Conservation (phyloP, 1,284 basidiomycete species). For the Malassezia brasiliensis region DNA sequence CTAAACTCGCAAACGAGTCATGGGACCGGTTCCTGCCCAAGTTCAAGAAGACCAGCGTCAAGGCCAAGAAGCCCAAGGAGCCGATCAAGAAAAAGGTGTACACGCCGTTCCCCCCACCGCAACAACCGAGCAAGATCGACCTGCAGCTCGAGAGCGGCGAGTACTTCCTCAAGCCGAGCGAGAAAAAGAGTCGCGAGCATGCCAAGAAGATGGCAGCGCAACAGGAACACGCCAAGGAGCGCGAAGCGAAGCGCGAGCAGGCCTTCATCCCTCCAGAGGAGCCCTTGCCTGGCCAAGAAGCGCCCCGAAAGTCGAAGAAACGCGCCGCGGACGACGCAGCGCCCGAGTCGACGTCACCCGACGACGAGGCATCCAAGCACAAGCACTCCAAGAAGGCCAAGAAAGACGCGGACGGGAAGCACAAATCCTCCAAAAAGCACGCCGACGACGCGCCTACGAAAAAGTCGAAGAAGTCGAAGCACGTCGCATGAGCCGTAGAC, state of each 20-base stretch:
- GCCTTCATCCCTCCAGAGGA: slow-evolving; percentile 30
- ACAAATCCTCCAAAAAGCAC: too few species aligned
- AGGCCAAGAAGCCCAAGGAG: slow-evolving; percentile 57
- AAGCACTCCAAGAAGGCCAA: neutral
- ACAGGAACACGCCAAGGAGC: slow-evolving; percentile 22
- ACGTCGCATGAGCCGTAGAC: neutral
- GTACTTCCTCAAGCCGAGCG: slow-evolving; percentile 83
- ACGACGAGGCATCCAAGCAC: too few species aligned
- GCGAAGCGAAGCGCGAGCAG: slow-evolving; percentile 32
- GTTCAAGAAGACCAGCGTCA: slow-evolving; percentile 79
- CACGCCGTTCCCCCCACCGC: slow-evolving; percentile 95
- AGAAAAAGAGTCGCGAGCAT: slow-evolving; percentile 56
- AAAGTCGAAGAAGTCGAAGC: slow-evolving; percentile 12
- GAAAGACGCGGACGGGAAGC: neutral
- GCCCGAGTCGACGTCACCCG: neutral
- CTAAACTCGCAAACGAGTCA: slow-evolving; percentile 81
- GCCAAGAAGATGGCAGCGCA: slow-evolving; percentile 44
- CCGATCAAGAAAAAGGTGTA: slow-evolving; percentile 76
- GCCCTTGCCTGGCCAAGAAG: slow-evolving; percentile 12
- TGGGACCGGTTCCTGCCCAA: slow-evolving; percentile 98
- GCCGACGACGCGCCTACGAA: neutral
- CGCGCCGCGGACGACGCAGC: neutral
- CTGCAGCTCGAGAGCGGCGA: slow-evolving; percentile 89
- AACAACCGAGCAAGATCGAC: slow-evolving; percentile 88
- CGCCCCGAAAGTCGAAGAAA: neutral